Evolutionary conservation across 805 yeast genomes (phyloP), one percentile per base, ranked within the genome.

Genomic region (Kazachstania martiniae): DNA sequence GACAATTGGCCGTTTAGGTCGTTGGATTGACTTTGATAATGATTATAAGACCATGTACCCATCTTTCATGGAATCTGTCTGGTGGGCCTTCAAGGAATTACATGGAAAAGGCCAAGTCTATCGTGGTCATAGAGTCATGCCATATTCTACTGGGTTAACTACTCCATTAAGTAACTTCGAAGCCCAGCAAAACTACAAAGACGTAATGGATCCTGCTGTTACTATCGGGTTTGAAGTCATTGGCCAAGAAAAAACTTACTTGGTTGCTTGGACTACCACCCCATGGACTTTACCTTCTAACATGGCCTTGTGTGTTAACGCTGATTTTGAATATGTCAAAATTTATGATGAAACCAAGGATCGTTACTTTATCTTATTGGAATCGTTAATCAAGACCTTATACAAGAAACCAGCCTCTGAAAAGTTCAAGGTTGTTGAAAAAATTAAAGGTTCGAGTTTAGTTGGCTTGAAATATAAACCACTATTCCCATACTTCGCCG

Each of bases 261-360:
- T 91, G 44, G 87, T 91, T 25, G 97, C 97, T 8, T 91, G 99
- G 99, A 91, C 99, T 28, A 91, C 99, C 39, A 91, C 99, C 17
- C 99, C 99, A 33, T 91, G 99, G 99, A 93, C 99, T 31, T 68
- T 91, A 54, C 98, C 98, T 26, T 82, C 95, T 18, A 89, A 91
- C 59, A 63, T 91, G 56, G 89, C 87, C 10, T 70, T 91, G 40
- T 87, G 94, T 53, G 97, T 91, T 28, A 73, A 91, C 64, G 93
- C 95, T 33, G 72, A 75, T 8, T 76, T 85, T 41, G 96, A 86
- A 62, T 91, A 91, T 53, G 81, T 82, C 47, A 93, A 91, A 67
- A 83, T 91, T 42, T 77, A 66, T 47, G 96, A 91, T 56, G 96
- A 89, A 64, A 85, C 76, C 42, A 74, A 79, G 45, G 82, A 81